Base-by-base conservation (phyloP, 1,139 yeast genomes). In the Debaryomycetaceae sp. region DNA sequence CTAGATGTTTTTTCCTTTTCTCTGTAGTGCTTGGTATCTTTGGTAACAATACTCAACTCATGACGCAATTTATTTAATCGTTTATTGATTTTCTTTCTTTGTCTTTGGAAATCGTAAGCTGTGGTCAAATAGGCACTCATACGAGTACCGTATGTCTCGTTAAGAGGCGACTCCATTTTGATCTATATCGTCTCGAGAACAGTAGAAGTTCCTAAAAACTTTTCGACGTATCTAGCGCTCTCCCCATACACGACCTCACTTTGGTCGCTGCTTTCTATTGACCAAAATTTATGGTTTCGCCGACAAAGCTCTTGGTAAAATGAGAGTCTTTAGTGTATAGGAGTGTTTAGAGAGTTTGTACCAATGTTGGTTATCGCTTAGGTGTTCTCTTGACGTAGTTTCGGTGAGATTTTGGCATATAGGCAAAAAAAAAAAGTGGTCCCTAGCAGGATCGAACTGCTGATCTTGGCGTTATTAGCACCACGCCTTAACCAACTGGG, bases 401-500 rank as follows among this genome's bases (percentile, higher is more conserved):
- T 11, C 26, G 11, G 26, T 11, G 26, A 11, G 26, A 8, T 22
- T 3, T n/a, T n/a, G n/a, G n/a, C n/a, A n/a, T 3, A 22, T 11
- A 8, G 26, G 11, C 11, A 8, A 9, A 6, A 30, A 6, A 1
- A 9, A 51, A 40, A 41, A 59, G 55, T 80, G 86, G 81, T 81
- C 85, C 84, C 85, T 80, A 78, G 84, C 87, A 77, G 87, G 87
- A 80, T 81, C 87, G 85, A 80, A 80, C 86, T 75, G 86, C 84
- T 77, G 86, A 80, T 79, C 86, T 78, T 69, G 82, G 84, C 83
- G 84, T 79, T 70, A 82, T 82, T 82, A 82, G 88, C 87, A 81
- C 88, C 85, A 75, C 85, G 88, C 88, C 88, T 80, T 82, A 80
- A 81, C 87, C 87, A 81, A 81, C 86, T 81, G 82, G 87, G 86